Base-by-base conservation (phyloP, 805 yeast genomes). In the Candida manassasensis region DNA sequence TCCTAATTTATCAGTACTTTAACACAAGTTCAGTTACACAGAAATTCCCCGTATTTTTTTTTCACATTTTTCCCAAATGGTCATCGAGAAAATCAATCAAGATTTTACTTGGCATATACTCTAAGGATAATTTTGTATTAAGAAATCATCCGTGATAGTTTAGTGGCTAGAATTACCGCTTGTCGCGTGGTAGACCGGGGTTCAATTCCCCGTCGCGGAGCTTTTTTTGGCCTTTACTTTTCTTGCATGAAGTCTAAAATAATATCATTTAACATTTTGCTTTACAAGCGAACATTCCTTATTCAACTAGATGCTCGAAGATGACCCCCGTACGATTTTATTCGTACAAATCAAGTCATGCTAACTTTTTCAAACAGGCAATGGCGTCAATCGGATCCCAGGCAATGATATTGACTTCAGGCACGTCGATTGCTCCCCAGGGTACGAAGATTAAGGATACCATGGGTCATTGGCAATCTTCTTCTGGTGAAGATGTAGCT, bases 391-490 rank as follows among this genome's bases (percentile, higher is more conserved):
- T 66, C 11, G 47, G 66, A 13, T 53, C 64, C 4, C 73, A 61
- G 38, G 71, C 73, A 4, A 67, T 67, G 73, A 56, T 67, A 4
- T 48, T 67, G 21, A 67, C 71, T 4, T 59, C 69, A 5, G 67
- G 25, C 32, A 14, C 12, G 7, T 10, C 9, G 9, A 21, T 21
- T 8, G 22, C 22, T 34, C 27, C 18, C 22, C n/a, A n/a, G n/a
- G n/a, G n/a, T n/a, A n/a, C n/a, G n/a, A n/a, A n/a, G n/a, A n/a
- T n/a, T n/a, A n/a, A n/a, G n/a, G n/a, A n/a, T n/a, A n/a, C n/a
- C n/a, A n/a, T n/a, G n/a, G n/a, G n/a, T n/a, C n/a, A n/a, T n/a
- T n/a, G n/a, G n/a, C n/a, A n/a, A n/a, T n/a, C n/a, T n/a, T n/a
- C n/a, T n/a, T n/a, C n/a, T n/a, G n/a, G n/a, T n/a, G n/a, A n/a